These are phyloP conservation scores for Dissophora ornata DNA, from an alignment of 192 early-diverging fungal genomes.

Conservation along the genomic window DNA sequence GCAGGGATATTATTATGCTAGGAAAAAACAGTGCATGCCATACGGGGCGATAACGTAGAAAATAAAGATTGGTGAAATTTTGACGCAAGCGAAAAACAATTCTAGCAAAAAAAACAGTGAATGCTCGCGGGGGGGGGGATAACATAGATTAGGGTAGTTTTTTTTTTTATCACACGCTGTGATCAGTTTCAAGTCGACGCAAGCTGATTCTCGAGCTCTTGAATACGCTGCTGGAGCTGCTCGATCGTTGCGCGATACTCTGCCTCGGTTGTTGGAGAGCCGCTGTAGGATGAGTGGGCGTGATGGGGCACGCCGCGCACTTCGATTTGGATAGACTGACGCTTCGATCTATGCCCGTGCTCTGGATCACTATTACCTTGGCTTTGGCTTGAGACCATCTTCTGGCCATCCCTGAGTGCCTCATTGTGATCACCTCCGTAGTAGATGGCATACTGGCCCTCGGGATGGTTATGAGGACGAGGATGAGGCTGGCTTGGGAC, in stretches of 20 bases:
- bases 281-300: not conserved
- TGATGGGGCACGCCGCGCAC: slow-evolving; percentile 11
- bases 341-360: not conserved
- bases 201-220: slow-evolving; percentile 32
- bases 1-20: too few relatives aligned
- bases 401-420: slow-evolving; percentile 21
- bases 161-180: too few relatives aligned
- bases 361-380: not conserved
- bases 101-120: slow-evolving; percentile 3
- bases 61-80: not conserved
- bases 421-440: slow-evolving; percentile 37
- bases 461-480: not conserved
- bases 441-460: slow-evolving; percentile 30
- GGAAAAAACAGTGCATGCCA: too few relatives aligned
- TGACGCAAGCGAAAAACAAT: not conserved
- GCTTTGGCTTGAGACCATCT: not conserved
- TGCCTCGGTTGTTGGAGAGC: not conserved
- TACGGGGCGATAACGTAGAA: too few relatives aligned
- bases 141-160: too few relatives aligned
- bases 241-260: slow-evolving; percentile 28
- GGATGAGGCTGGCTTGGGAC: not conserved
- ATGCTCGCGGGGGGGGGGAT: too few relatives aligned
- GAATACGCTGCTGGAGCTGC: slow-evolving; percentile 20
- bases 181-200: slow-evolving; percentile 3
- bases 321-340: slow-evolving; percentile 14